These are phyloP conservation scores for Arxiozyma bovina DNA, from an alignment of 1,139 yeast genomes.

Conservation along the genomic window DNA sequence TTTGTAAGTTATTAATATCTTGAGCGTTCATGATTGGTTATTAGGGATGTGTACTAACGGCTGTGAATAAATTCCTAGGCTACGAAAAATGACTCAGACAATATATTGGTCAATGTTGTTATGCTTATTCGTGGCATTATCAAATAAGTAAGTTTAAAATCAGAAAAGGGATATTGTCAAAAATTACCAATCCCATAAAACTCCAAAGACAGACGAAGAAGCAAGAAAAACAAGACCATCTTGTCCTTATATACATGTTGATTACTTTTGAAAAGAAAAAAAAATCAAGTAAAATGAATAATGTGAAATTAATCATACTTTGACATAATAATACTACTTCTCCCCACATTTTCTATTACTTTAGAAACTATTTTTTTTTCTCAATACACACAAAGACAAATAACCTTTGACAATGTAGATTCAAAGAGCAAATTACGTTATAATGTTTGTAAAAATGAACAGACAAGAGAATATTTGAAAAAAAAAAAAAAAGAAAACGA, in stretches of 20 bases:
- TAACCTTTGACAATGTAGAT: too few relatives aligned
- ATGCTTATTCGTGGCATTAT: neutral
- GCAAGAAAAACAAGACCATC: neutral
- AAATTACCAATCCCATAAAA: too few relatives aligned
- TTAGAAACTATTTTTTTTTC: neutral
- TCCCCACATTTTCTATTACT: neutral
- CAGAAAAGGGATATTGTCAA: neutral
- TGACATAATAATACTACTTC: neutral
- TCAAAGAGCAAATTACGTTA: neutral
- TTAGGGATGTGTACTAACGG: neutral
- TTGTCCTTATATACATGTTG: neutral
- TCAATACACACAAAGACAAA: neutral
- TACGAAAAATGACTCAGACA: neutral
- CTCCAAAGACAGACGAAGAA: too few relatives aligned
- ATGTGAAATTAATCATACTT: neutral
- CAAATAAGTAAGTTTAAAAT: too few relatives aligned
- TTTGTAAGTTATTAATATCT: slow-evolving; percentile 48
- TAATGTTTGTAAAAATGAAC: too few relatives aligned
- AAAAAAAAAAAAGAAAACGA: too few relatives aligned
- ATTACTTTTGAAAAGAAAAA: too few relatives aligned
- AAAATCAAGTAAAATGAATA: too few relatives aligned
- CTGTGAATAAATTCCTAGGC: neutral
- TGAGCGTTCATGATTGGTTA: slow-evolving; percentile 2
- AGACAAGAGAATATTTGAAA: neutral
- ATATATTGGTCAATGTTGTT: neutral